phyloP scores from a whole-genome alignment of 148 eudicot species.

The Tetragonia tetragonoides region DNA sequence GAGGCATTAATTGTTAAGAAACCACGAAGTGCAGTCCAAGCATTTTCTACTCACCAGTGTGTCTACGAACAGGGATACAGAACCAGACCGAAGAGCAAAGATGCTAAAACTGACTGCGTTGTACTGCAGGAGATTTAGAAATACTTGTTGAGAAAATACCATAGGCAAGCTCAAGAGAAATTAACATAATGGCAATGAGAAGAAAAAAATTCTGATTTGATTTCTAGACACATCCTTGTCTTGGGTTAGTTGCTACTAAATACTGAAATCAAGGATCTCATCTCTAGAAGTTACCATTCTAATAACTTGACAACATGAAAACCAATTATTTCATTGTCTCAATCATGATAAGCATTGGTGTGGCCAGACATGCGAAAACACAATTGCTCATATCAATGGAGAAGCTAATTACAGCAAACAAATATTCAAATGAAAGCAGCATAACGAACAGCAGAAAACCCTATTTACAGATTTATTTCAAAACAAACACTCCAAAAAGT shows the following conservation, averaged over 20 bases:
- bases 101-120: conserved; percentile 47
- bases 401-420: too few relatives aligned
- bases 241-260: not conserved
- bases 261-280: not conserved
- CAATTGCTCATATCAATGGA: not conserved
- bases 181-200: not conserved
- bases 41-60: conserved; percentile 48
- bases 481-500: not conserved
- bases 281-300: not conserved
- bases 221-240: not conserved
- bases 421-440: too few relatives aligned
- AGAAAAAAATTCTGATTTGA: not conserved
- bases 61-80: conserved; percentile 57
- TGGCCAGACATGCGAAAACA: not conserved
- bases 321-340: too few relatives aligned
- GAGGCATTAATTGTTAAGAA: not conserved
- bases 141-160: not conserved
- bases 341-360: not conserved
- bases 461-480: not conserved
- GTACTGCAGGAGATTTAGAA: conserved; percentile 55
- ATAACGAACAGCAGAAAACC: too few relatives aligned
- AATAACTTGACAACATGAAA: not conserved
- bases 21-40: conserved; percentile 10
- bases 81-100: conserved; percentile 63
- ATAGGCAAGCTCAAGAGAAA: too few relatives aligned